phyloP scores from a whole-genome alignment of 768 basidiomycete genomes.

The Hygrophorus russula region DNA sequence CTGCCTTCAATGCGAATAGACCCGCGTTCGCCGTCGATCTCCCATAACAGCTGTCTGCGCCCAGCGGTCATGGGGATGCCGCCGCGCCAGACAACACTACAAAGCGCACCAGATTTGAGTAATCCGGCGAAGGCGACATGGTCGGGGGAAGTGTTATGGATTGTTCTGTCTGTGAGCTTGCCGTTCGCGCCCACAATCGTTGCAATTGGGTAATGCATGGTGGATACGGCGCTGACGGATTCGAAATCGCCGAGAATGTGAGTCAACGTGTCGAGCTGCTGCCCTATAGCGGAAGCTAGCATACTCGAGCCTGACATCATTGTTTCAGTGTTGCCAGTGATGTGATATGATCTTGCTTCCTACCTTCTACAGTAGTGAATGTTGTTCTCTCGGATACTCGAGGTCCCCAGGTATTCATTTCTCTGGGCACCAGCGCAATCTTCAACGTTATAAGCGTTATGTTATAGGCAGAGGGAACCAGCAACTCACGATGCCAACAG shows the following conservation, averaged over 20 bases:
- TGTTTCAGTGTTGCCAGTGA: not conserved
- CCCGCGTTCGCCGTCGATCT: slow-evolving; percentile 24
- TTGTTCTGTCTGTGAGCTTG: slow-evolving; percentile 16
- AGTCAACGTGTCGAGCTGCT: slow-evolving; percentile 19
- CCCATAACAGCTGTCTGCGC: slow-evolving; percentile 19
- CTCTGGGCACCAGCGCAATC: slow-evolving; percentile 7
- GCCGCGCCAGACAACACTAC: slow-evolving; percentile 15
- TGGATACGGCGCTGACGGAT: slow-evolving; percentile 15
- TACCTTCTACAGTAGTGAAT: not conserved
- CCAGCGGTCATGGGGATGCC: slow-evolving; percentile 15
- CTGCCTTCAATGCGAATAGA: slow-evolving; percentile 16
- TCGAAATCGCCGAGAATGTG: slow-evolving; percentile 20
- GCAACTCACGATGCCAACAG: slow-evolving; percentile 15
- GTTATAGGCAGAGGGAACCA: not conserved
- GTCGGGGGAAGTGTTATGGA: slow-evolving; percentile 12
- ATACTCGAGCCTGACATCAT: slow-evolving; percentile 15
- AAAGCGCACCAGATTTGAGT: slow-evolving; percentile 19
- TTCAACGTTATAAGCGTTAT: not conserved
- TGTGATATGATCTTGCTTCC: not conserved
- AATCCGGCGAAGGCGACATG: slow-evolving; percentile 19
- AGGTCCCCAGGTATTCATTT: too few relatives aligned
- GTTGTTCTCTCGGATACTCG: too few relatives aligned
- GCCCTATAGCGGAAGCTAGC: slow-evolving; percentile 17
- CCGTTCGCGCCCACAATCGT: slow-evolving; percentile 15
- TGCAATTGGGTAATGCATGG: slow-evolving; percentile 16